Evolutionary conservation across 2,329 filamentous ascomycete genomes (phyloP), one percentile per base, ranked within the genome.

Genomic region (Ophiobolus disseminans): DNA sequence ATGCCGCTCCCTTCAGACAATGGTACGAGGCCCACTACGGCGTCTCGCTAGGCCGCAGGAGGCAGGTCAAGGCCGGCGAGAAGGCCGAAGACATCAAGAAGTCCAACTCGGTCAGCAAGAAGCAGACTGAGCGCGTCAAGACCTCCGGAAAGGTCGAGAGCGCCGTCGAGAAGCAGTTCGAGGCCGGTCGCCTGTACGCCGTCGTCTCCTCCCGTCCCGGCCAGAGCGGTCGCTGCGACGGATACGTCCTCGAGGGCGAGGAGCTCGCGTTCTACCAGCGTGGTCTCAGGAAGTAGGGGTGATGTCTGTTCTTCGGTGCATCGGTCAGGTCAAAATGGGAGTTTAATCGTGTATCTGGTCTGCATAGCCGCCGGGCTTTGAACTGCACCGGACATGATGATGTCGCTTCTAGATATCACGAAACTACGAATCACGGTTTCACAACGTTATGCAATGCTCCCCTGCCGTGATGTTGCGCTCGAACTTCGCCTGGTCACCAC

Each of bases 11-110:
- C 69, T 99, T 99, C 90, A 86, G 94, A 79, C 93, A 97, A 84
- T 99, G 94, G 94, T 99, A 96, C 83, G 94, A 99, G 87, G 91
- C 94, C 69, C 94, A 99, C 89, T 99, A 99, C 86, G 94, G 94
- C 76, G 85, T 90, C 80, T 72, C 83, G 72, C 77, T 99, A 62
- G 94, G 94, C 78, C 90, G 92, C 73, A 89, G 88, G 81, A 90
- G 92, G 82, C 91, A 96, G 84, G 84, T 87, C 78, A 92, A 95
- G 80, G 81, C 81, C 76, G 78, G 82, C 72, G 82, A 82, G 70
- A 84, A 85, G 76, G 76, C 82, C 62, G 76, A 91, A 80, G 85
- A 87, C 70, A 94, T 96, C 89, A 95, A 96, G 89, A 97, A 96
- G 89, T 91, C 87, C 85, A 95, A 95, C 83, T 83, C 86, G 56